Percentiles rank a stretch among this genome's conserved stretches.
Conservation (phyloP, 192 early-diverging fungal genomes). For the Funneliformis geosporum region DNA sequence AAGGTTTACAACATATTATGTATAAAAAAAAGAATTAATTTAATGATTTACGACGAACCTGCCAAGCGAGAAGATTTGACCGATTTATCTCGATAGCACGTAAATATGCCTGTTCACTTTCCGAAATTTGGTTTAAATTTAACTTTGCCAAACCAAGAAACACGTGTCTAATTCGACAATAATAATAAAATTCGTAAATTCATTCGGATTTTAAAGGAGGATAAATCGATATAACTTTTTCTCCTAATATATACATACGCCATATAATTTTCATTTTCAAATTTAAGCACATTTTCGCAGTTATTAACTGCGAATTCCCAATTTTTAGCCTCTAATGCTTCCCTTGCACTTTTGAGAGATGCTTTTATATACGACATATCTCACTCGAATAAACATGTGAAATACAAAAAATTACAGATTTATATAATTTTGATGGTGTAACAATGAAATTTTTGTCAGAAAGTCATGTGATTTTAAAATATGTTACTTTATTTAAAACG, state of each 20-base stretch:
- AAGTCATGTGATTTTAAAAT: no score
- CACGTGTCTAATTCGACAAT: constrained; percentile 46
- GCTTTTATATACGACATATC: constrained; percentile 41
- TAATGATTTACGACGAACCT: constrained; percentile 40
- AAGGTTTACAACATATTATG: no score
- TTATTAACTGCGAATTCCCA: constrained; percentile 55
- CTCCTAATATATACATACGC: constrained; percentile 43
- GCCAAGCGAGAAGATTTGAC: constrained; percentile 65
- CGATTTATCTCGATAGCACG: constrained; percentile 58
- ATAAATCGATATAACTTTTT: not conserved
- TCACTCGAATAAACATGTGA: not conserved
- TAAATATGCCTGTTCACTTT: constrained; percentile 59
- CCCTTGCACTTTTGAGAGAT: constrained; percentile 52
- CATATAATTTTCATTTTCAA: constrained; percentile 55
- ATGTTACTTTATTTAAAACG: no score
- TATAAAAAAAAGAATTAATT: not conserved
- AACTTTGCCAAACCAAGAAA: constrained; percentile 70
- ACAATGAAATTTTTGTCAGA: no score
- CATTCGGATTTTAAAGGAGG: not conserved
- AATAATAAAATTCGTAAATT: not conserved
- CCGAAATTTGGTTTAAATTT: constrained; percentile 55
- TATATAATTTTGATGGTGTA: no score
- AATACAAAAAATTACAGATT: not conserved
- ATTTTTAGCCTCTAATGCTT: constrained; percentile 49
- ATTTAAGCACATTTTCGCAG: constrained; percentile 49